Evolutionary conservation across 2,329 filamentous ascomycete species (phyloP).

Genomic region (Amauroascus verrucosus): DNA sequence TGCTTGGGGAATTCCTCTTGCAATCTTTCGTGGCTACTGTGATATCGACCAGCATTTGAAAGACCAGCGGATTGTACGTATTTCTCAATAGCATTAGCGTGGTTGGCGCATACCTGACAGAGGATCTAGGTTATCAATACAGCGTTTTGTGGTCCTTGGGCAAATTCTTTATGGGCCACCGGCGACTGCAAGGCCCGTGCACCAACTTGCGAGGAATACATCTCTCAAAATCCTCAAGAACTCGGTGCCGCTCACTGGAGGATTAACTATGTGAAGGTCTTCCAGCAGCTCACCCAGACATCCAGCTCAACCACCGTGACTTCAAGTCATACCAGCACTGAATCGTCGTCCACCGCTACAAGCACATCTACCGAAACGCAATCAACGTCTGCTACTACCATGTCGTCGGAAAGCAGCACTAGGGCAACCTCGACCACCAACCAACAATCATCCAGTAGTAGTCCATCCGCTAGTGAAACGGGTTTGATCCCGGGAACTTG

Average conservation of each 20-base stretch:
- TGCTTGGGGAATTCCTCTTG: constrained; percentile 38
- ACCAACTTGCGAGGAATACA: constrained; percentile 9
- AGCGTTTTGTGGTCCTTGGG: constrained; percentile 48
- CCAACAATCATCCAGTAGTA: not conserved
- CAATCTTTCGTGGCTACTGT: constrained; percentile 33
- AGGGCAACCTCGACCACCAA: not conserved
- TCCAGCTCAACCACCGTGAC: not conserved
- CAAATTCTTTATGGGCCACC: constrained; percentile 25
- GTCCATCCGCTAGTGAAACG: not conserved
- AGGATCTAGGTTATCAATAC: constrained; percentile 32
- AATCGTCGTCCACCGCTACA: constrained; percentile 7
- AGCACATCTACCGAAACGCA: constrained; percentile 31
- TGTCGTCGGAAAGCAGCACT: no score
- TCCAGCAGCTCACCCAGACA: not conserved
- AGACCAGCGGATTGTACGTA: constrained; percentile 30
- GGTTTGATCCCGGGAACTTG: not conserved
- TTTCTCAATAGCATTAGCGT: not conserved
- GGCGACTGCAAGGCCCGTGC: not conserved
- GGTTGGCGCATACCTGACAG: no score
- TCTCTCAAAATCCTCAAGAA: constrained; percentile 1
- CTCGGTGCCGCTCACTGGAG: constrained; percentile 9
- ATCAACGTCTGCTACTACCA: no score
- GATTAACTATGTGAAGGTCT: constrained; percentile 12
- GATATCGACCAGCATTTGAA: constrained; percentile 32
- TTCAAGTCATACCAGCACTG: not conserved